Evolutionary conservation across 192 early-diverging fungal genomes (phyloP).

Genomic region (Backusella luteola): DNA sequence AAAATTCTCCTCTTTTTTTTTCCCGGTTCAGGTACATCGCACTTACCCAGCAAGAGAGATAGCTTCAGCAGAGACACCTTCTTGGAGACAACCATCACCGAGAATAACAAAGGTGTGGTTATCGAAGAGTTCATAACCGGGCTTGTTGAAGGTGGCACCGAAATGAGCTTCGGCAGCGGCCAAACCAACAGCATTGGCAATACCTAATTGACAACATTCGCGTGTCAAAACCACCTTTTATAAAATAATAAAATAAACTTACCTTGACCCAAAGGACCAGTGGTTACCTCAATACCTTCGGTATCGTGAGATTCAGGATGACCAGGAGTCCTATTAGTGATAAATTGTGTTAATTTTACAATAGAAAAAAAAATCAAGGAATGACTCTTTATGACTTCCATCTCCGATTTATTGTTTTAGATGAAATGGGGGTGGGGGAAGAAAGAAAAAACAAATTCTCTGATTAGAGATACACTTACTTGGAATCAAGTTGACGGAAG

Average conservation of each 20-base stretch:
- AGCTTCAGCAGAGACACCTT: conserved; percentile 93
- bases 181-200: conserved; percentile 90
- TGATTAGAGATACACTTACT: conserved; percentile 47
- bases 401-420: background rate
- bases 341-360: conserved; percentile 12
- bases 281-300: conserved; percentile 93
- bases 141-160: conserved; percentile 89
- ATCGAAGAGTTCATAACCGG: conserved; percentile 81
- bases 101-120: conserved; percentile 81
- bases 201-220: conserved; percentile 45
- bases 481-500: conserved; percentile 79
- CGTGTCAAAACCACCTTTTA: background rate
- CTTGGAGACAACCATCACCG: conserved; percentile 98
- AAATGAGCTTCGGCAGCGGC: conserved; percentile 86
- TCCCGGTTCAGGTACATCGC: background rate
- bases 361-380: background rate
- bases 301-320: conserved; percentile 90
- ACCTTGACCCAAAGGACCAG: conserved; percentile 94
- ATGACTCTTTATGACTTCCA: conserved; percentile 12
- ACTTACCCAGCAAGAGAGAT: conserved; percentile 84
- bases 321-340: conserved; percentile 78
- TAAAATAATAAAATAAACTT: background rate
- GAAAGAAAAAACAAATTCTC: background rate
- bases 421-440: background rate
- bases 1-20: background rate